Conservation (phyloP, 2,329 filamentous ascomycete species). For the Aaosphaeria pasadenensis region DNA sequence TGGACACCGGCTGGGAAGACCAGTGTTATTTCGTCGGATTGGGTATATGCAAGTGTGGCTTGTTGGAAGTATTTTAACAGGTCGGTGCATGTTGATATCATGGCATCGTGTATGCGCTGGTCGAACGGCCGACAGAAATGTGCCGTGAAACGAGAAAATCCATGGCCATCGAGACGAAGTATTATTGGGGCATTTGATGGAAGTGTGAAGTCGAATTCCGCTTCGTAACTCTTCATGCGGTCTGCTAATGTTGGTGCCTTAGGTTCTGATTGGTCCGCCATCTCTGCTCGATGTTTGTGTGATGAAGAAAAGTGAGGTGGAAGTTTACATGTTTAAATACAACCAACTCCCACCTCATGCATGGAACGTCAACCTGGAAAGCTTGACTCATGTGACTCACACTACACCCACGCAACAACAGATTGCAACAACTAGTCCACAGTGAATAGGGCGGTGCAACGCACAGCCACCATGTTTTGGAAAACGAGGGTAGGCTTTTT, state of each 20-base stretch:
- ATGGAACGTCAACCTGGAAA: too few species aligned
- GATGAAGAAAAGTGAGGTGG: too few species aligned
- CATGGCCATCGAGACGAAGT: constrained; percentile 28
- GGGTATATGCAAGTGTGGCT: constrained; percentile 30
- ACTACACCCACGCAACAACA: too few species aligned
- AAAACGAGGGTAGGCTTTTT: too few species aligned
- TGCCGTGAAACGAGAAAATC: constrained; percentile 27
- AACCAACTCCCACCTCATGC: too few species aligned
- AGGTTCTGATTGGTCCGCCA: too few species aligned
- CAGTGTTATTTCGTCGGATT: constrained; percentile 32
- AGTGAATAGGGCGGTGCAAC: too few species aligned
- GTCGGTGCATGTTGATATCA: constrained; percentile 21
- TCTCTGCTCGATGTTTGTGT: too few species aligned
- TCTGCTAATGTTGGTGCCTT: constrained; percentile 12
- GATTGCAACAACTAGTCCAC: too few species aligned
- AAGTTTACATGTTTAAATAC: too few species aligned
- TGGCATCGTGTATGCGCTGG: constrained; percentile 28
- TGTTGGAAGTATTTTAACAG: constrained; percentile 24
- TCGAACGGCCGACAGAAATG: constrained; percentile 28
- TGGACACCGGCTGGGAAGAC: constrained; percentile 26
- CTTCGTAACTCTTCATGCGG: constrained; percentile 33
- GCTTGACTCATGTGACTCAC: too few species aligned
- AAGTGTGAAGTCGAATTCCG: constrained; percentile 19
- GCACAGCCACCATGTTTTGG: too few species aligned
- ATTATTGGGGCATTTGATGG: constrained; percentile 17